These are phyloP conservation scores for Stentor coeruleus DNA, from an alignment of 73 alveolate species.

Conservation along the genomic window DNA sequence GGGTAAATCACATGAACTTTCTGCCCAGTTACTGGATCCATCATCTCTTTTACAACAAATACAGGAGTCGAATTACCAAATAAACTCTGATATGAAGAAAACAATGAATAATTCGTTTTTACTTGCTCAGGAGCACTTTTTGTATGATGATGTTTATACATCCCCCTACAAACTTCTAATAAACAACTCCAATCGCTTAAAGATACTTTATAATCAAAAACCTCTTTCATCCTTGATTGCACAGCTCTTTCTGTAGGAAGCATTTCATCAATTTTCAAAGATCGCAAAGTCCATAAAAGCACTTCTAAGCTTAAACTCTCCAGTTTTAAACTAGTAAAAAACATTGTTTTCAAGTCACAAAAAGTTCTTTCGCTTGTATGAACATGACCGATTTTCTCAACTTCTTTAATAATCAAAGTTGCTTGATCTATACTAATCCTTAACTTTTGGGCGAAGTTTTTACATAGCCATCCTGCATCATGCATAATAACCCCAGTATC, in stretches of 20 bases:
- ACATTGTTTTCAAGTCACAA: slow-evolving; percentile 22
- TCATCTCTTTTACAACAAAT: slow-evolving; percentile 24
- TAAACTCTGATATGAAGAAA: not conserved
- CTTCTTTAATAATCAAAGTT: not conserved
- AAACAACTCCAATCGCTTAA: slow-evolving; percentile 45
- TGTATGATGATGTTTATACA: not conserved
- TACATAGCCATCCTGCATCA: not conserved
- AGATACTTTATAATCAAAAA: slow-evolving; percentile 46
- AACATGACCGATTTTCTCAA: not conserved
- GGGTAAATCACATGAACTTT: not conserved
- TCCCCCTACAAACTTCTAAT: slow-evolving; percentile 25
- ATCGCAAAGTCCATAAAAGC: slow-evolving; percentile 46
- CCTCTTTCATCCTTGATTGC: slow-evolving; percentile 61
- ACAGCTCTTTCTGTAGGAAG: slow-evolving; percentile 60
- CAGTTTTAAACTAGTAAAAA: slow-evolving; percentile 40
- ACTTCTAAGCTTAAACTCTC: slow-evolving; percentile 50
- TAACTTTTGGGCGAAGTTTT: slow-evolving; percentile 9
- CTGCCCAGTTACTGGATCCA: slow-evolving; percentile 9
- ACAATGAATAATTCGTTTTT: not conserved
- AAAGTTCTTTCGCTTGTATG: slow-evolving; percentile 6
- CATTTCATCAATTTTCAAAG: slow-evolving; percentile 55
- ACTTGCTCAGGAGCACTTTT: slow-evolving; percentile 17
- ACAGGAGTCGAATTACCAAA: not conserved
- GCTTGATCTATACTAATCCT: not conserved
- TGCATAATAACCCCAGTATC: slow-evolving; percentile 22